Conservation (phyloP, 176 grass and related monocot genomes). For the Aegilops bicornis region DNA sequence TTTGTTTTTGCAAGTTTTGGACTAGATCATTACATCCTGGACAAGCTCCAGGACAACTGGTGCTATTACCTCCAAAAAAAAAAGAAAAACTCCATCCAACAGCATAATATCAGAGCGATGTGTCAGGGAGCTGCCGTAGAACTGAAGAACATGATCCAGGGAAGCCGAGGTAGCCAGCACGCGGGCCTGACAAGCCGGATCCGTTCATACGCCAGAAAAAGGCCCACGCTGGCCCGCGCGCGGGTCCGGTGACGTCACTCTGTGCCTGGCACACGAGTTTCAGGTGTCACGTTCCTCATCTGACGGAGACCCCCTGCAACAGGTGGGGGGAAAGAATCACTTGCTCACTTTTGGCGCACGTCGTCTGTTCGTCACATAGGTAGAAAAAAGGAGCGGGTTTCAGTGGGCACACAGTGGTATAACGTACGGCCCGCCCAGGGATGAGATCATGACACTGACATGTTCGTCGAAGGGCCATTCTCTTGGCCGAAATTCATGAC, state of each 20-base stretch:
- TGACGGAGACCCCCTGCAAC: background rate
- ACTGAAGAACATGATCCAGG: background rate
- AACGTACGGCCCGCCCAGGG: background rate
- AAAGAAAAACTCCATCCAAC: background rate
- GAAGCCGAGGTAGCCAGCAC: background rate
- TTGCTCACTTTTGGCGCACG: background rate
- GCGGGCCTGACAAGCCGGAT: background rate
- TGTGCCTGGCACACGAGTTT: constrained; percentile 13
- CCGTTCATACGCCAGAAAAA: background rate
- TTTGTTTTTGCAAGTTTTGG: too few species aligned
- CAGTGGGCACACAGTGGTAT: background rate
- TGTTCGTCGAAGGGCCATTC: background rate
- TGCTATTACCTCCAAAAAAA: too few species aligned
- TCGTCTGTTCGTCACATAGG: background rate
- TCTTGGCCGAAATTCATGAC: background rate
- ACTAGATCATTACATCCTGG: too few species aligned
- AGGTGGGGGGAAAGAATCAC: constrained; percentile 9
- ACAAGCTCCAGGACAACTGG: too few species aligned
- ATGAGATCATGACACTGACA: constrained; percentile 2
- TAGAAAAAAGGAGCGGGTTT: background rate
- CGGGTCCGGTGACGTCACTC: background rate
- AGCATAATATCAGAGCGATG: background rate
- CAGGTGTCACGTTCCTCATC: constrained; percentile 19
- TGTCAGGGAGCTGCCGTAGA: background rate
- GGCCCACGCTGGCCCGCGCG: background rate